A percentile compares a stretch with the other conserved stretches of the same genome.
Evolutionary conservation across 768 basidiomycete species (phyloP).

Genomic region (Pleurotus giganteus): DNA sequence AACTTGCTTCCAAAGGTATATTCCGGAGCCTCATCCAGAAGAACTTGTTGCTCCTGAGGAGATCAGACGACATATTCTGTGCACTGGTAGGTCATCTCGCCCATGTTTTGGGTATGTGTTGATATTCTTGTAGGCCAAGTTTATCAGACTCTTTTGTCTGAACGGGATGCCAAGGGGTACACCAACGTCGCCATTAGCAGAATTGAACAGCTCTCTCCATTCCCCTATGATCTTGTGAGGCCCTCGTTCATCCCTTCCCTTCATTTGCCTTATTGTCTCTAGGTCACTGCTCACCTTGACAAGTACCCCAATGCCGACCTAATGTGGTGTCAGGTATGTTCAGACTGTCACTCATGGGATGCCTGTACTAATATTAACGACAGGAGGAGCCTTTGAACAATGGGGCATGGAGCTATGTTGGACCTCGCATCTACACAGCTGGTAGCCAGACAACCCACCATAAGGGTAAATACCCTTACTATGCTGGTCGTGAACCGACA

Average conservation of each 20-base stretch:
- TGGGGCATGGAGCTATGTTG: conserved; percentile 96
- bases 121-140: conserved; percentile 70
- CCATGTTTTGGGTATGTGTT: conserved; percentile 3
- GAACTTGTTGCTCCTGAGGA: conserved; percentile 76
- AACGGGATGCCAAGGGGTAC: conserved; percentile 88
- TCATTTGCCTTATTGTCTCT: background rate
- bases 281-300: conserved; percentile 93
- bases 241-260: no score
- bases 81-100: conserved; percentile 50
- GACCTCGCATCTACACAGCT: conserved; percentile 92
- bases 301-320: conserved; percentile 94
- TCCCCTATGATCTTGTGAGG: conserved; percentile 93
- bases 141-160: conserved; percentile 84
- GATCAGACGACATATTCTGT: conserved; percentile 89
- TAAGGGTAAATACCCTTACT: conserved; percentile 84
- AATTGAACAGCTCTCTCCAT: conserved; percentile 92
- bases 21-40: conserved; percentile 80
- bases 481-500: conserved; percentile 91
- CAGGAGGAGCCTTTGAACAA: conserved; percentile 96
- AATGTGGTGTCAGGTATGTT: conserved; percentile 82
- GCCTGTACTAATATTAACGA: conserved; percentile 9
- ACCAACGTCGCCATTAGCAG: conserved; percentile 93
- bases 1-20: conserved; percentile 89
- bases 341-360: background rate
- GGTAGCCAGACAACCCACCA: conserved; percentile 88